Evolutionary conservation across 2,329 filamentous ascomycete genomes (phyloP).

Genomic region (Cordyceps tenuipes): DNA sequence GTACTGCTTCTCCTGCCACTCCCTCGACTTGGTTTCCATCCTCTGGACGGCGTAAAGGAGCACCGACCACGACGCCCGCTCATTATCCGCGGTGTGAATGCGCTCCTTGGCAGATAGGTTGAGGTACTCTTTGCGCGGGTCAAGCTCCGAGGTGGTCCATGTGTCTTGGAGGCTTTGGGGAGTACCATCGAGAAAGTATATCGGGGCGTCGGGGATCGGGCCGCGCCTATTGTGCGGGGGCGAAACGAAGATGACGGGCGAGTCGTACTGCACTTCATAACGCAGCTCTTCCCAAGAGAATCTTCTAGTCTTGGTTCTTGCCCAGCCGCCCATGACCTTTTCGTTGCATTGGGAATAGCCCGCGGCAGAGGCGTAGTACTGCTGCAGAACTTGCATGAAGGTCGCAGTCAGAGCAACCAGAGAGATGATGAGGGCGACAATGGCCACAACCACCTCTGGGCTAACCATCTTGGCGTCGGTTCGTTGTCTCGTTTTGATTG

Average conservation of each 20-base stretch:
- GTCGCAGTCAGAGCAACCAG: slow-evolving; percentile 38
- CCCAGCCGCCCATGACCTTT: slow-evolving; percentile 41
- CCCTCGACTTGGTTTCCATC: slow-evolving; percentile 40
- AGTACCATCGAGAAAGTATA: slow-evolving; percentile 33
- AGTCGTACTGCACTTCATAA: slow-evolving; percentile 41
- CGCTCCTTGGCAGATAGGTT: slow-evolving; percentile 22
- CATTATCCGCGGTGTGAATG: slow-evolving; percentile 48
- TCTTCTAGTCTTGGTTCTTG: slow-evolving; percentile 29
- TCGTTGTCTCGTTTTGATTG: background rate
- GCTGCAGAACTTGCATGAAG: slow-evolving; percentile 39
- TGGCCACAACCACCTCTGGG: slow-evolving; percentile 30
- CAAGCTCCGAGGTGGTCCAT: slow-evolving; percentile 24
- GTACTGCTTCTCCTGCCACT: slow-evolving; percentile 35
- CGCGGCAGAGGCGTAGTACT: slow-evolving; percentile 41
- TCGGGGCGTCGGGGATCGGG: slow-evolving; percentile 22
- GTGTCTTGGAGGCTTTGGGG: slow-evolving; percentile 27
- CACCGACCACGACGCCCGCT: slow-evolving; percentile 46
- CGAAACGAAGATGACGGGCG: slow-evolving; percentile 43
- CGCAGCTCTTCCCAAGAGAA: slow-evolving; percentile 37
- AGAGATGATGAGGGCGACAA: slow-evolving; percentile 39
- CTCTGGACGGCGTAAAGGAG: slow-evolving; percentile 41
- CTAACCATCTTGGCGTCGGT: background rate
- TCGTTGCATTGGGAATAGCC: slow-evolving; percentile 41
- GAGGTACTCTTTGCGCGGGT: slow-evolving; percentile 20
- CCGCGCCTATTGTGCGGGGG: slow-evolving; percentile 32